phyloP scores from a whole-genome alignment of 2,329 filamentous ascomycete species.

The Hymenoscyphus infarciens region DNA sequence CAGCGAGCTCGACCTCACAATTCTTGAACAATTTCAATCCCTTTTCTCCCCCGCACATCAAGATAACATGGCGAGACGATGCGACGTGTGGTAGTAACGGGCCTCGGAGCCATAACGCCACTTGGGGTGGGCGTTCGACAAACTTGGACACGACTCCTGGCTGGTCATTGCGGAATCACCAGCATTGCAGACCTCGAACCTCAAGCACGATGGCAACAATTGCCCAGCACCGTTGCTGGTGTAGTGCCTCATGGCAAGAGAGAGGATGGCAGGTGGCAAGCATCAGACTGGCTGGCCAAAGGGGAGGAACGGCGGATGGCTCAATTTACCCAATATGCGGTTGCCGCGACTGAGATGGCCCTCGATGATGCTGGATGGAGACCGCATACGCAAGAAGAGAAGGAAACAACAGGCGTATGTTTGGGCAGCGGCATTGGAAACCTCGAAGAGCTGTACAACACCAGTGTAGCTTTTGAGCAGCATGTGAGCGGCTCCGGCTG shows the following conservation, averaged over 20 bases:
- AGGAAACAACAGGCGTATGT: conserved; percentile 81
- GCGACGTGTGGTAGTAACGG: conserved; percentile 78
- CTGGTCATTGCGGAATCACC: conserved; percentile 75
- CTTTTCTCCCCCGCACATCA: neutral
- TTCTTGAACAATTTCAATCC: neutral
- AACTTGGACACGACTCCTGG: conserved; percentile 78
- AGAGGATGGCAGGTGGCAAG: conserved; percentile 46
- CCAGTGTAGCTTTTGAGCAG: conserved; percentile 70
- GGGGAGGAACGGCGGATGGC: conserved; percentile 74
- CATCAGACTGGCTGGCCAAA: conserved; percentile 51
- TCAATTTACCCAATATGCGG: conserved; percentile 85
- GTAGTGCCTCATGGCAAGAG: conserved; percentile 62
- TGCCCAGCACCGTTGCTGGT: conserved; percentile 84
- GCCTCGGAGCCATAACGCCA: conserved; percentile 77
- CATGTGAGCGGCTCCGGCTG: conserved; percentile 49
- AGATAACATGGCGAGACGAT: conserved; percentile 31
- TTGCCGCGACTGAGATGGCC: conserved; percentile 83
- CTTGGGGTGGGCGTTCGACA: conserved; percentile 73
- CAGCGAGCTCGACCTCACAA: neutral
- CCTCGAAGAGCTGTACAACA: conserved; percentile 83
- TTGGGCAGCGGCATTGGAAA: conserved; percentile 95
- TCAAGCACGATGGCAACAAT: conserved; percentile 53
- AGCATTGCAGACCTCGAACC: conserved; percentile 59
- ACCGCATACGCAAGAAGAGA: conserved; percentile 48
- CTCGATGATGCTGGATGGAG: conserved; percentile 77